Percentiles rank a stretch among this genome's conserved stretches.
These are phyloP conservation scores for Astraeus odoratus DNA, from an alignment of 768 basidiomycete species.

Conservation along the genomic window DNA sequence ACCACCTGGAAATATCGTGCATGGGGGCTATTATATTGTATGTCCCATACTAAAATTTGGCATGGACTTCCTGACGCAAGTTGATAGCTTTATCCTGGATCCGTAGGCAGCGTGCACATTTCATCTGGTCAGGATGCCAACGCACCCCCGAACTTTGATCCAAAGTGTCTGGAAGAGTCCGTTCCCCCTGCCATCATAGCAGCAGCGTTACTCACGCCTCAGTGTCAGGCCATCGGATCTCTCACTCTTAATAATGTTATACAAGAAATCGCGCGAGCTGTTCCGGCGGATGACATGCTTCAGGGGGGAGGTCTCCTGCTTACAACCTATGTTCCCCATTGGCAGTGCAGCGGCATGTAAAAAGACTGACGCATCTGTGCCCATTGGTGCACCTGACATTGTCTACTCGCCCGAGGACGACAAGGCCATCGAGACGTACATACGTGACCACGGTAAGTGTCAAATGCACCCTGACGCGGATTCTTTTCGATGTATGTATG, in stretches of 20 bases:
- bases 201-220: background rate
- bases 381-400: slow-evolving; percentile 25
- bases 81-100: slow-evolving; percentile 36
- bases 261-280: slow-evolving; percentile 51
- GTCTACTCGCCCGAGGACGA: slow-evolving; percentile 30
- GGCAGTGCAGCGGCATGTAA: slow-evolving; percentile 23
- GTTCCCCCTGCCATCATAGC: slow-evolving; percentile 5
- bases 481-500: too few relatives aligned
- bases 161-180: slow-evolving; percentile 39
- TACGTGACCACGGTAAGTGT: slow-evolving; percentile 13
- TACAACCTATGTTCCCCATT: slow-evolving; percentile 24
- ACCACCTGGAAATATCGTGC: slow-evolving; percentile 22
- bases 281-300: slow-evolving; percentile 42
- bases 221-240: slow-evolving; percentile 30
- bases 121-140: slow-evolving; percentile 33
- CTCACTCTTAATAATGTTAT: slow-evolving; percentile 40
- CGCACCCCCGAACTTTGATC: slow-evolving; percentile 37
- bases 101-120: slow-evolving; percentile 44
- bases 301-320: slow-evolving; percentile 13
- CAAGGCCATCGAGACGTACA: slow-evolving; percentile 23
- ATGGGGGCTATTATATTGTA: slow-evolving; percentile 28
- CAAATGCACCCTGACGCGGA: background rate
- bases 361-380: slow-evolving; percentile 13
- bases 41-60: background rate
- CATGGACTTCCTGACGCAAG: slow-evolving; percentile 1